Conservation (phyloP, 768 basidiomycete species). For the Termitomyces sp. region DNA sequence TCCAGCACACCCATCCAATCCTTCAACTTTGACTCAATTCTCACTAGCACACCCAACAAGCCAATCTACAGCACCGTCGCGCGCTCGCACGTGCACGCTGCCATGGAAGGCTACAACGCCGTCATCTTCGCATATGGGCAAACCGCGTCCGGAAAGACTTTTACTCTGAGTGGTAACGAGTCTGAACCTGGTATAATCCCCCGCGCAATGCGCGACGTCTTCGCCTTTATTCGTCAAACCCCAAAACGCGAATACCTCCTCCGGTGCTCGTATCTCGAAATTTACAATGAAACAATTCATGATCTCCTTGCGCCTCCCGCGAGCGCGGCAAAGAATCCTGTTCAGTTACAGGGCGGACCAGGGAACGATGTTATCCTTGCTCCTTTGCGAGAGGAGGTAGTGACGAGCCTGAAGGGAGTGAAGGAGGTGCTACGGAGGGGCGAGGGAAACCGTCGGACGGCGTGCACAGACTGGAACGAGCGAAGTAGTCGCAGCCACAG, state of each 20-base stretch:
- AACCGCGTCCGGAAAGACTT: slow-evolving; percentile 67
- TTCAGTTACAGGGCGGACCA: slow-evolving; percentile 70
- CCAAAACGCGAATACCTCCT: slow-evolving; percentile 88
- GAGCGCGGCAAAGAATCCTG: slow-evolving; percentile 50
- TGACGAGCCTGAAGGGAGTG: slow-evolving; percentile 86
- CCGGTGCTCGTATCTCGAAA: slow-evolving; percentile 93
- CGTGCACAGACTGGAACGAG: slow-evolving; percentile 99
- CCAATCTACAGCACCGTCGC: slow-evolving; percentile 75
- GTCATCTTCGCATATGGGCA: slow-evolving; percentile 95
- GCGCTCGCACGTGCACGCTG: slow-evolving; percentile 77
- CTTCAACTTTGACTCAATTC: slow-evolving; percentile 73
- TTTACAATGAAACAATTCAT: slow-evolving; percentile 91
- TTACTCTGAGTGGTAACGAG: slow-evolving; percentile 67
- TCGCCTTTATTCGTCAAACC: slow-evolving; percentile 74
- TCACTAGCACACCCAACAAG: slow-evolving; percentile 78
- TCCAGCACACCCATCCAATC: slow-evolving; percentile 25
- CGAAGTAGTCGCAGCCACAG: slow-evolving; percentile 92
- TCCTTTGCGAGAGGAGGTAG: slow-evolving; percentile 87
- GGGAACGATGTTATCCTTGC: slow-evolving; percentile 58
- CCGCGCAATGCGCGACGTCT: slow-evolving; percentile 88
- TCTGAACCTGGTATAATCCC: slow-evolving; percentile 94
- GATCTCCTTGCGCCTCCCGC: slow-evolving; percentile 78
- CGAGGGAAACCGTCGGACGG: slow-evolving; percentile 84
- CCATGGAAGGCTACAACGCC: slow-evolving; percentile 96
- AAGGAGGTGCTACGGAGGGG: slow-evolving; percentile 82